Evolutionary conservation across 2,329 filamentous ascomycete genomes (phyloP), one percentile per base, ranked within the genome.

Genomic region (Colletotrichum magnum): DNA sequence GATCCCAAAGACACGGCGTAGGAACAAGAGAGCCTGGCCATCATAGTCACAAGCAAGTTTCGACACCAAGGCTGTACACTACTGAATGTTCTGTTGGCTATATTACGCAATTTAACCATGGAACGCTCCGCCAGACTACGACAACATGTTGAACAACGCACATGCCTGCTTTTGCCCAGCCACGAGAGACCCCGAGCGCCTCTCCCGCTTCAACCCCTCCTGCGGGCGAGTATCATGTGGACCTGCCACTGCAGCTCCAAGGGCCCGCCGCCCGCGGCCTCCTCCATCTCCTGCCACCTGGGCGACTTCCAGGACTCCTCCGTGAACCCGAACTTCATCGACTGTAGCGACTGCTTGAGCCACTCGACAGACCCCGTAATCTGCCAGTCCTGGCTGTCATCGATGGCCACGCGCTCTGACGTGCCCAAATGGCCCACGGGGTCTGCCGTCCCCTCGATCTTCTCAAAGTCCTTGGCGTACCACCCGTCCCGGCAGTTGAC

Each of bases 181-280:
- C 32, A 43, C 13, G 16, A 6, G 13, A 43, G 13, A 43, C 41
- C 41, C 41, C 16, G 41, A 16, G 16, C 41, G 16, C 2, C 13
- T 43, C 41, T n/a, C 41, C 41, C 41, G 41, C 18, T 45, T 45
- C n/a, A 53, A 45, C 24, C 53, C 48, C 53, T 48, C 60, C 48
- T 68, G 9, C 59, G 24, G 5, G 65, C 65, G 10, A 64, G 48
- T 6, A 58, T 54, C 60, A 64, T 68, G 9, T 64, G 60, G 21
- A 68, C 65, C 36, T 68, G 65, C 60, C 65, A 68, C 21, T 58
- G 18, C 24, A 68, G 32, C 10, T 68, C 53, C 39, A 64, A 16
- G 6, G 60, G 36, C 5, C 47, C 60, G 4, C 26, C 32, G 4
- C 41, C 47, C 32, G 63, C 41, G 6, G 54, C 59, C 7, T 50